Percentiles rank a stretch among this genome's conserved stretches.
Conservation (phyloP, 1,284 basidiomycete genomes). For the Apiotrichum gracile region DNA sequence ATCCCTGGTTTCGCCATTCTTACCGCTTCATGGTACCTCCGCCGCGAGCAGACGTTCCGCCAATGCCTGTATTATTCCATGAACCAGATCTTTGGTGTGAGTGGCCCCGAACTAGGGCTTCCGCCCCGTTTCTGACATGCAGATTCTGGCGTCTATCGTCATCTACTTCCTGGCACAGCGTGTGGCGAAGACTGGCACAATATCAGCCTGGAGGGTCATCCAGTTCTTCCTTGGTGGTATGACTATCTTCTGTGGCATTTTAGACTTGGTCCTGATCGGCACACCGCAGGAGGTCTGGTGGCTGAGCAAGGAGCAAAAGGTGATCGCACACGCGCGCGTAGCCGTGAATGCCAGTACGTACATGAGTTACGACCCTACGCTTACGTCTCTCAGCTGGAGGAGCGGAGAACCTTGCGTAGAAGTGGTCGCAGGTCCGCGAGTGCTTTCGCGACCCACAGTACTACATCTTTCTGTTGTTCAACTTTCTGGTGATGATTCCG, state of each 20-base stretch:
- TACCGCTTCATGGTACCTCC: constrained; percentile 14
- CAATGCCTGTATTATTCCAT: constrained; percentile 21
- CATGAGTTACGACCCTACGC: neutral
- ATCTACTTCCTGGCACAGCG: neutral
- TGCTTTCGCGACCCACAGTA: constrained; percentile 22
- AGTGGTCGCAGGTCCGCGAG: constrained; percentile 21
- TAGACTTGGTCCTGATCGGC: constrained; percentile 17
- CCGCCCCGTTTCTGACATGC: neutral
- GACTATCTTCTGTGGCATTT: constrained; percentile 9
- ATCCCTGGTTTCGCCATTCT: constrained; percentile 26
- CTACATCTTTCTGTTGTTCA: constrained; percentile 19
- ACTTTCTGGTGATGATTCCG: constrained; percentile 19
- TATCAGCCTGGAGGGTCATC: constrained; percentile 23
- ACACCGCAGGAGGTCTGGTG: constrained; percentile 21
- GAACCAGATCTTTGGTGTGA: constrained; percentile 13
- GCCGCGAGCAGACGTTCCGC: constrained; percentile 15
- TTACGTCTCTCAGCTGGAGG: constrained; percentile 6
- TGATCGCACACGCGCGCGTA: constrained; percentile 18
- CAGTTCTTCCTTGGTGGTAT: constrained; percentile 23
- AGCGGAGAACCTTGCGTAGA: constrained; percentile 19
- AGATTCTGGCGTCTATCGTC: neutral
- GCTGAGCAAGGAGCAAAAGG: constrained; percentile 17
- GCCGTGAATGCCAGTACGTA: constrained; percentile 15
- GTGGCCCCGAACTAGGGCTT: neutral
- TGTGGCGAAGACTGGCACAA: neutral